Evolutionary conservation across 2,329 filamentous ascomycete genomes (phyloP).

Genomic region (Penicillium sclerotigenum): DNA sequence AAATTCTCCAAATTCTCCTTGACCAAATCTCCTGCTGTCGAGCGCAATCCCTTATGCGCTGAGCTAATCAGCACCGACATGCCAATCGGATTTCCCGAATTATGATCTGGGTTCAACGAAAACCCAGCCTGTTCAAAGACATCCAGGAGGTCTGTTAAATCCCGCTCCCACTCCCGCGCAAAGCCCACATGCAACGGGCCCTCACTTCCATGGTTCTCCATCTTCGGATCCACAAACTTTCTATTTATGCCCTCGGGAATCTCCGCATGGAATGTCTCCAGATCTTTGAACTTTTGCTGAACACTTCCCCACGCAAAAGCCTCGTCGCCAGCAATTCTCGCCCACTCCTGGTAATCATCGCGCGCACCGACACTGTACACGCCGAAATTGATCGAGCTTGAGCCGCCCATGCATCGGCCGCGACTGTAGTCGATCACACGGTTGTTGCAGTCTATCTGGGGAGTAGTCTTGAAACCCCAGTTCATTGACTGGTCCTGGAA

Average conservation of each 20-base stretch:
- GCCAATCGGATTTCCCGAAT: conserved; percentile 58
- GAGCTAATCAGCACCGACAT: conserved; percentile 53
- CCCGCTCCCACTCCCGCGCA: conserved; percentile 21
- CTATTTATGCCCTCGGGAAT: conserved; percentile 5
- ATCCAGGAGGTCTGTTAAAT: conserved; percentile 26
- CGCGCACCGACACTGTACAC: conserved; percentile 20
- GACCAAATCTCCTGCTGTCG: conserved; percentile 53
- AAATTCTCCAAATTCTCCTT: conserved; percentile 49
- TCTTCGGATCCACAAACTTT: conserved; percentile 13
- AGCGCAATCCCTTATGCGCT: conserved; percentile 48
- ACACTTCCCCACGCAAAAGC: conserved; percentile 15
- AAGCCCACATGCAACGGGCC: conserved; percentile 18
- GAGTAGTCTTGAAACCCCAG: conserved; percentile 50
- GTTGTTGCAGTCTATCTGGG: conserved; percentile 41
- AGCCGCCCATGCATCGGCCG: conserved; percentile 20
- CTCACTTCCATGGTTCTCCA: conserved; percentile 12
- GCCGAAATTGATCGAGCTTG: conserved; percentile 22
- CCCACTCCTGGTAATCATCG: conserved; percentile 25
- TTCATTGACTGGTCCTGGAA: conserved; percentile 51
- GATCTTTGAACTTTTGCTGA: conserved; percentile 15
- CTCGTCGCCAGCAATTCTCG: conserved; percentile 17
- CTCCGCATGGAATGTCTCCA: conserved; percentile 17
- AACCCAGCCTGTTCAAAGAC: conserved; percentile 51
- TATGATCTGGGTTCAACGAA: conserved; percentile 54
- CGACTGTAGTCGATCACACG: conserved; percentile 20